phyloP scores from a whole-genome alignment of 345 rosid genomes.

The Eucalyptus victrix region DNA sequence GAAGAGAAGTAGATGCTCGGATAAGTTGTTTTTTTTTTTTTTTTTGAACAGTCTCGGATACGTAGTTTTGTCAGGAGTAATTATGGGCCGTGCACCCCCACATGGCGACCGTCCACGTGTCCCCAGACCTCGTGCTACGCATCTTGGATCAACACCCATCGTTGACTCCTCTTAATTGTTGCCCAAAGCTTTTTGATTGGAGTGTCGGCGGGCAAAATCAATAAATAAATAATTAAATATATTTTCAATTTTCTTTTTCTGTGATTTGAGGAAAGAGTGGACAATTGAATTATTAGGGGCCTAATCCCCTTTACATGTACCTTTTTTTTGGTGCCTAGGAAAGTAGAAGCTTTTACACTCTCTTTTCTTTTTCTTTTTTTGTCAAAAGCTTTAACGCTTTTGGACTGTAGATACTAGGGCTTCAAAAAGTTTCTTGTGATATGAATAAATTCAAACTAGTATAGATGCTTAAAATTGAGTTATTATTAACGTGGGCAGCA shows the following conservation, averaged over 20 bases:
- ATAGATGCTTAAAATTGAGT: not conserved
- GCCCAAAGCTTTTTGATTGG: not conserved
- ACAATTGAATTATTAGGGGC: not conserved
- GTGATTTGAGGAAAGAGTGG: not conserved
- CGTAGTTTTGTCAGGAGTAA: not conserved
- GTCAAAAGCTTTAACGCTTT: not conserved
- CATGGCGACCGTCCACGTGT: conserved; percentile 15
- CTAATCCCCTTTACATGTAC: not conserved
- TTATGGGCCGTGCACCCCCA: not conserved
- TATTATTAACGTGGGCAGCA: not conserved
- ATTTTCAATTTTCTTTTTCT: not conserved
- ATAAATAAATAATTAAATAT: not conserved
- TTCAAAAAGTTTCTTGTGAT: not conserved
- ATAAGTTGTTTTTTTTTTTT: too few species aligned
- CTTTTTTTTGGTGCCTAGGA: not conserved
- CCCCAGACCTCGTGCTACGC: not conserved
- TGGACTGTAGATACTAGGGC: not conserved
- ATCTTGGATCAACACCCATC: not conserved
- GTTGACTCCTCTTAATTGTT: not conserved
- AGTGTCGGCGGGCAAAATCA: not conserved
- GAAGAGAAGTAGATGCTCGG: not conserved
- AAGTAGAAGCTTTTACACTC: not conserved
- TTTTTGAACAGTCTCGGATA: too few species aligned
- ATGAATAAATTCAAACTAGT: not conserved
- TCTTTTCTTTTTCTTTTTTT: too few species aligned